Base-by-base conservation (phyloP, 139 green algal species). In the Spirogloea muscicola region DNA sequence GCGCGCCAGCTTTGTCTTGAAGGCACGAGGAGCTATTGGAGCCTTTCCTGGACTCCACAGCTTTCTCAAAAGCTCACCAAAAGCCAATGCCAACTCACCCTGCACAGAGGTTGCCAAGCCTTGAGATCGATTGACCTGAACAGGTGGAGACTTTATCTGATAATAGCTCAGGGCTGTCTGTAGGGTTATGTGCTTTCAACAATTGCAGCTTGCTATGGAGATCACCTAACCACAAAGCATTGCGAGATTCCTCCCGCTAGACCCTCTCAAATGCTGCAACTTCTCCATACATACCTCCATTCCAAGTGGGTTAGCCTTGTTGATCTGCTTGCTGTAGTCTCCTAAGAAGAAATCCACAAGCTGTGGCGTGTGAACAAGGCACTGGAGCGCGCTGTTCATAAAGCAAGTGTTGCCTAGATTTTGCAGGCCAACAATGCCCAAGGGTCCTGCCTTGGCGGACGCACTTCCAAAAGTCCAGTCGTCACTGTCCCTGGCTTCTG, bases 401-500 rank as follows among this genome's bases (percentile, higher is more conserved):
- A 91, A 95, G 80, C 90, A 95, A 5, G 90, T 94, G 83, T 95
- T 95, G 65, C 90, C 90, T 59, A 94, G 71, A 79, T 95, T 95
- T 25, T 69, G 7, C 55, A 96, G 75, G 6, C 91, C 91, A 3
- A 55, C 74, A 16, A 79, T n/a, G 27, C 75, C 75, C 10, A 31
- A 21, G 18, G 48, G 67, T 10, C 75, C 74, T 4, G 36, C 41
- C 70, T 62, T 80, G 33, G 13, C 25, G 6, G 77, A 10, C 3
- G 37, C 59, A 59, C 18, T 40, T 7, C 27, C 31, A 4, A 33
- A 39, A 27, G 29, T 51, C 46, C 61, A 61, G 49, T 40, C 67
- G 9, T 60, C 70, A 9, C 18, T 62, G 25, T 76, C 62, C 40
- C 6, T 81, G 27, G n/a, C 64, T 27, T 6, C 29, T 36, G 34